Base-by-base conservation (phyloP, 2,329 filamentous ascomycete species). In the Xylariaceae sp. region DNA sequence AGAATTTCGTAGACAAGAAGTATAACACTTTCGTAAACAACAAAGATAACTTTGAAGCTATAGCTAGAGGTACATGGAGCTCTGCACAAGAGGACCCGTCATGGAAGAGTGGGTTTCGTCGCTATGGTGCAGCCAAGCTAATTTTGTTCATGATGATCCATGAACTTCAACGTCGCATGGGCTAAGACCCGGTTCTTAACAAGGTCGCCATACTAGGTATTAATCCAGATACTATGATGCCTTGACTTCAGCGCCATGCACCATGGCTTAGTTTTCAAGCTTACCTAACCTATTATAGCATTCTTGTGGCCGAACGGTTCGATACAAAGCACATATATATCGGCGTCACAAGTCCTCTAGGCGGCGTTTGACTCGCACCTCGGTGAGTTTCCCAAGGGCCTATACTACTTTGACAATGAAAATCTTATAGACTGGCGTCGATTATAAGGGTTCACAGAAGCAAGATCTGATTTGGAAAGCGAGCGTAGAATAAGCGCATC, bases 81-180 rank as follows among this genome's bases (percentile, higher is more conserved):
- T 24, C 60, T 1, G 48, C 26, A 1, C 17, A 56, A 21, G 63
- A 69, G 21, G 63, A 69, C 29, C 58, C 65, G 4, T 66, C 67
- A 3, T 69, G 37, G 14, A 17, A 37, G 7, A 58, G 49, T n/a
- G 69, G 67, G 1, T 61, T 59, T 26, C 44, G 70, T 23, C 66
- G 70, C 12, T 71, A 71, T 46, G 67, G 59, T 1, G 69, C 70
- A 2, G 26, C 63, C 1, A 71, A 71, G 54, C 36, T 71, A 11
- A 70, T 62, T 41, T 24, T 41, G 6, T 28, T 68, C 11, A 69
- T 71, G 67, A 71, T 72, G 65, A 62, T 67, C 56, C 63, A 64
- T 36, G 64, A 70, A 28, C 65, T 71, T 6, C 68, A 70, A 48
- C 51, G 54, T 8, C 65, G 68, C 2, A 53, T 71, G 1, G 47